Base-by-base conservation (phyloP, 2,329 filamentous ascomycete genomes). In the Scedosporium dehoogii region DNA sequence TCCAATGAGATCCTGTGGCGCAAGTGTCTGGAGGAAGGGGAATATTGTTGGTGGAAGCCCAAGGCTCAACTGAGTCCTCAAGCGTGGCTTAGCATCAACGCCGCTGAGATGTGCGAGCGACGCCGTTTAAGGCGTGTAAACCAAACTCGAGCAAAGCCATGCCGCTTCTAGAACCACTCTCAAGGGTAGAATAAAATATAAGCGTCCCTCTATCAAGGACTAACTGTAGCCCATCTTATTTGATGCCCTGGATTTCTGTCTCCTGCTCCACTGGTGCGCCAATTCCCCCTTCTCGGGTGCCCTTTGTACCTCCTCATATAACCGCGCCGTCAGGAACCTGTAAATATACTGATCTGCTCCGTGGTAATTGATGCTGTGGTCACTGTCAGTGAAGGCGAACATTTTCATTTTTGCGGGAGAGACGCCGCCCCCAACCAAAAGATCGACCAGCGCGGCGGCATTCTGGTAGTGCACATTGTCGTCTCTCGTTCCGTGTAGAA, bases 391-490 rank as follows among this genome's bases (percentile, higher is more conserved):
- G 64, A 88, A 89, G 21, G 80, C 82, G 63, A 85, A 80, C 73
- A 84, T 81, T 69, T 84, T 78, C 77, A 89, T 77, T 75, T 87
- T 85, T 63, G 80, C 75, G 0, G 85, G 83, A 0, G 80, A 78
- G 0, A 89, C 83, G 0, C 81, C 81, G 0, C 73, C 79, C 0
- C 80, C 79, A 38, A 89, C 82, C 0, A 90, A 72, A 23, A 85
- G 70, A 67, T 90, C 85, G 0, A 85, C 73, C 41, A 90, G 71
- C 0, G 81, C 84, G 0, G 85, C 86, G 0, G 81, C 68, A 65
- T 90, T 84, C 73, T 89, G 86, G 69, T 87, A 89, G 68, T 90
- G 87, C 14, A 89, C 87, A 60, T 90, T 90, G 67, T 89, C 87
- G 65, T 90, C 87, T 0, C 85, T 86, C 0, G 84, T 83, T 0